These are phyloP conservation scores for Komagataella ulmi DNA, from an alignment of 805 yeast genomes.

Conservation along the genomic window DNA sequence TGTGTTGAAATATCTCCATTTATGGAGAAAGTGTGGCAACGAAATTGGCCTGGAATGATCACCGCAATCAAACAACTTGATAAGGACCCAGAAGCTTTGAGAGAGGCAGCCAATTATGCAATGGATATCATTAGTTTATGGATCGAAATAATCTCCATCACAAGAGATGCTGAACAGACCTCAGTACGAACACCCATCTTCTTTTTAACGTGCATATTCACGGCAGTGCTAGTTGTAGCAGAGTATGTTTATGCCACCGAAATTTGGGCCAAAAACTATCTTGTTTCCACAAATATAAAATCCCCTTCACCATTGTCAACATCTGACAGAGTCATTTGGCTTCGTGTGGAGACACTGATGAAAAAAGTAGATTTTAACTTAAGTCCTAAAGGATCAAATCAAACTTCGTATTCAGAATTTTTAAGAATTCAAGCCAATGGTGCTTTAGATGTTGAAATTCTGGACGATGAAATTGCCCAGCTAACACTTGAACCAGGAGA, in stretches of 20 bases:
- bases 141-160: conserved; percentile 58
- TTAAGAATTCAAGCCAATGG: conserved; percentile 47
- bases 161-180: conserved; percentile 50
- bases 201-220: conserved; percentile 57
- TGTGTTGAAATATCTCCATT: conserved; percentile 50
- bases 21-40: conserved; percentile 43
- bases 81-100: conserved; percentile 46
- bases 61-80: conserved; percentile 29
- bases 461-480: conserved; percentile 36
- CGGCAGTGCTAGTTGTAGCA: conserved; percentile 46
- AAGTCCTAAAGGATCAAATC: conserved; percentile 35
- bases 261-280: conserved; percentile 27
- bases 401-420: conserved; percentile 43
- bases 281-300: conserved; percentile 10
- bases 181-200: conserved; percentile 67
- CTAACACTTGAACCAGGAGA: conserved; percentile 32
- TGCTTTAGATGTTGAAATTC: conserved; percentile 35
- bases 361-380: conserved; percentile 47
- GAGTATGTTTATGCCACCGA: conserved; percentile 51
- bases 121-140: conserved; percentile 51
- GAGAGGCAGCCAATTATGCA: conserved; percentile 48
- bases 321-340: conserved; percentile 50
- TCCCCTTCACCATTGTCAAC: conserved; percentile 12
- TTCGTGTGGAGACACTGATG: conserved; percentile 45
- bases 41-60: conserved; percentile 63